Evolutionary conservation across 2,329 filamentous ascomycete genomes (phyloP).

Genomic region (Coccinonectria pachysandricola): DNA sequence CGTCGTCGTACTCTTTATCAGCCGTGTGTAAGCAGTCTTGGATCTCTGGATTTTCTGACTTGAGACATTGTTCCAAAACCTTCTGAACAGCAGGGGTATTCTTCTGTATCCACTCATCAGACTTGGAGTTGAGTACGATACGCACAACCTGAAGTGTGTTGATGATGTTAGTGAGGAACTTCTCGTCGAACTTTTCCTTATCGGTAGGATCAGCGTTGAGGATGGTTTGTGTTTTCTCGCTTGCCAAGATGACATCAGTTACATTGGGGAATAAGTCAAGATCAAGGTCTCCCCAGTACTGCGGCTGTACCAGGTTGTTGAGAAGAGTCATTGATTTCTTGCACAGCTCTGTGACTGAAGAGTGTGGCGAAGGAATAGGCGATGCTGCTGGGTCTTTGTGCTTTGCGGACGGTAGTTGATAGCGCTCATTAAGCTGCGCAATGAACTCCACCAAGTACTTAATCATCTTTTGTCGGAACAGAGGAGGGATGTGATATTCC

Average conservation of each 20-base stretch:
- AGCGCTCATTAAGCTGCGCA: conserved; percentile 78
- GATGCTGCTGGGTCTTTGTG: conserved; percentile 42
- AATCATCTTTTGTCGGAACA: conserved; percentile 68
- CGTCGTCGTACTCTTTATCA: conserved; percentile 59
- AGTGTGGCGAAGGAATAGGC: conserved; percentile 34
- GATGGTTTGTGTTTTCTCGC: conserved; percentile 60
- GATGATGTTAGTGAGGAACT: conserved; percentile 77
- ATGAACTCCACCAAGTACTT: conserved; percentile 97
- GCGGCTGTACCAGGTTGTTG: conserved; percentile 72
- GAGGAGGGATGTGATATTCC: conserved; percentile 58
- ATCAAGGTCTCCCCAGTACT: conserved; percentile 86
- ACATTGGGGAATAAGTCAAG: conserved; percentile 86
- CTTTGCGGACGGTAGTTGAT: conserved; percentile 62
- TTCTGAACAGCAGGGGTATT: conserved; percentile 73
- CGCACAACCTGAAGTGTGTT: conserved; percentile 90
- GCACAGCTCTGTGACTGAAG: conserved; percentile 64
- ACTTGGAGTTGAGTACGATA: conserved; percentile 77
- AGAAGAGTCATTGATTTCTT: conserved; percentile 76
- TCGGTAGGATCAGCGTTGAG: conserved; percentile 50
- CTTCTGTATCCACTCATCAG: conserved; percentile 80
- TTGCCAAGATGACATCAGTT: conserved; percentile 73
- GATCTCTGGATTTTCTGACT: conserved; percentile 80
- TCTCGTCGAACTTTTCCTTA: conserved; percentile 68
- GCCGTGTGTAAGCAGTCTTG: conserved; percentile 81
- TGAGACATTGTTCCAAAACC: conserved; percentile 78